These are phyloP conservation scores for Acanthamoeba triangularis DNA, from an alignment of 208 protist species.

Conservation along the genomic window DNA sequence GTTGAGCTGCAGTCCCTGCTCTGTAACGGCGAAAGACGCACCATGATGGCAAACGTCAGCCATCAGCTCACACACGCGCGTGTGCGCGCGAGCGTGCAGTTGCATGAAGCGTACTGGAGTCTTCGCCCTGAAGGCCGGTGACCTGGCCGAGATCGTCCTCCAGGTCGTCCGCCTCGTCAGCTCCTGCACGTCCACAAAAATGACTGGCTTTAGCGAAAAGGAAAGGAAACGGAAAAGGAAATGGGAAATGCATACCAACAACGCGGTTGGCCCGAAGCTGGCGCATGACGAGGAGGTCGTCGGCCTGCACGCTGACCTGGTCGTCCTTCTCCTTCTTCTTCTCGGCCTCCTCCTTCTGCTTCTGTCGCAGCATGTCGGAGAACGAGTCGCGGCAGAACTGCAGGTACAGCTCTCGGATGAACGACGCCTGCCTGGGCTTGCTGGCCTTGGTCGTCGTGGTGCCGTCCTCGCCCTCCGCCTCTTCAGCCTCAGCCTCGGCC, in stretches of 20 bases:
- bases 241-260: conserved; percentile 9
- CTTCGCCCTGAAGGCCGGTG: neutral
- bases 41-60: neutral
- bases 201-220: too few species aligned
- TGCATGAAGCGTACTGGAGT: neutral
- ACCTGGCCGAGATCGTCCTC: neutral
- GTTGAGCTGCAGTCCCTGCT: conserved; percentile 81
- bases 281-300: conserved; percentile 89
- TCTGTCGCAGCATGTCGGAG: neutral
- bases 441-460: neutral
- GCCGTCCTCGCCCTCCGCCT: neutral
- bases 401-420: conserved; percentile 47
- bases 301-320: conserved; percentile 82
- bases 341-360: conserved; percentile 68
- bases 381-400: conserved; percentile 39
- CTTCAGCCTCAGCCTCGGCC: neutral
- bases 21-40: neutral
- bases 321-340: conserved; percentile 82
- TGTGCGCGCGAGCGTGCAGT: too few species aligned
- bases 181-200: neutral
- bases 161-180: neutral
- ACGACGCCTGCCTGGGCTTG: neutral
- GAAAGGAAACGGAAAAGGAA: too few species aligned
- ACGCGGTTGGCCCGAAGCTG: conserved; percentile 84
- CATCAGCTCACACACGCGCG: too few species aligned